Percentiles rank a stretch among this genome's conserved stretches.
These are phyloP conservation scores for Pleomassaria siparia DNA, from an alignment of 2,329 filamentous ascomycete species.

Conservation along the genomic window DNA sequence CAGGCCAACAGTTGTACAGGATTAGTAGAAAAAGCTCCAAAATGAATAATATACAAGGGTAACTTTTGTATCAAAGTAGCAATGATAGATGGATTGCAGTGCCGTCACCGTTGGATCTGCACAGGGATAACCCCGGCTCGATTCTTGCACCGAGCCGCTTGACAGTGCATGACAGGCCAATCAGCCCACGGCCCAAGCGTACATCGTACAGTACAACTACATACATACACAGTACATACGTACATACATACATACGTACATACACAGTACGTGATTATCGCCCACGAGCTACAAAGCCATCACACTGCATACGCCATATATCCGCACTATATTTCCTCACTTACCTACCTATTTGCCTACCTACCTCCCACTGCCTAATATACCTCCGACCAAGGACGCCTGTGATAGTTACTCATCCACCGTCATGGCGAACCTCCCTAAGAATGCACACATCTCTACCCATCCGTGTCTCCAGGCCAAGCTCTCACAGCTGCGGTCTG, in stretches of 20 bases:
- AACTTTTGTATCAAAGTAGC: no score
- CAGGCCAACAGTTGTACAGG: no score
- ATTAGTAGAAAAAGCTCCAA: no score
- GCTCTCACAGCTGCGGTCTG: constrained; percentile 83
- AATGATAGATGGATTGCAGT: no score
- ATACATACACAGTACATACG: no score
- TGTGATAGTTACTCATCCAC: constrained; percentile 11
- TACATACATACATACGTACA: no score
- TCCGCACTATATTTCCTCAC: background rate
- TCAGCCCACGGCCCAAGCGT: background rate
- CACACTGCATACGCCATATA: constrained; percentile 4
- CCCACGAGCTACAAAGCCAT: constrained; percentile 1
- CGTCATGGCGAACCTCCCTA: constrained; percentile 46
- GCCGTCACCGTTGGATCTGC: background rate
- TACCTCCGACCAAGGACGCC: constrained; percentile 6
- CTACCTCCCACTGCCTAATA: no score
- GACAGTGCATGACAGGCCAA: constrained; percentile 12
- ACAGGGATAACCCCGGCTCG: background rate
- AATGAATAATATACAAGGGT: no score
- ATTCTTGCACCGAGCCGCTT: constrained; percentile 6
- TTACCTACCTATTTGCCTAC: no score
- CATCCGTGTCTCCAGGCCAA: constrained; percentile 89
- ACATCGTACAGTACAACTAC: no score
- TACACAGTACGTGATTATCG: no score
- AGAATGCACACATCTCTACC: constrained; percentile 71